These are phyloP conservation scores for Paramecium caudatum DNA, from an alignment of 73 alveolate genomes.

Conservation along the genomic window DNA sequence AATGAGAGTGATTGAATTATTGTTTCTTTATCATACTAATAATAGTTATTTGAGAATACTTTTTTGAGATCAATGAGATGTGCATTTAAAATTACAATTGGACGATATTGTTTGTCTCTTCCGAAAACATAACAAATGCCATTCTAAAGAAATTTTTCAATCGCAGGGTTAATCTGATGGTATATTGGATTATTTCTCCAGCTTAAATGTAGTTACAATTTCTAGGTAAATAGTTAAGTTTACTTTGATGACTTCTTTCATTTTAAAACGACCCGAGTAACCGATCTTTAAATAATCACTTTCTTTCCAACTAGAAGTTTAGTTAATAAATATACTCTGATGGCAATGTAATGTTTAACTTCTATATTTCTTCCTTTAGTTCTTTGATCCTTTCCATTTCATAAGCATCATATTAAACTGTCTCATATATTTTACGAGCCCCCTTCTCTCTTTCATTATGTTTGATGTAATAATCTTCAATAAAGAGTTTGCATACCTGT, in stretches of 20 bases:
- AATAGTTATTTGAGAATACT: slow-evolving; percentile 29
- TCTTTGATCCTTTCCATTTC: slow-evolving; percentile 66
- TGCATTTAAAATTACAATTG: slow-evolving; percentile 66
- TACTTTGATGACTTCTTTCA: slow-evolving; percentile 73
- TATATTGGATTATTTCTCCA: slow-evolving; percentile 73
- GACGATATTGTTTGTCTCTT: slow-evolving; percentile 74
- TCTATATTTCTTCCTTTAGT: slow-evolving; percentile 67
- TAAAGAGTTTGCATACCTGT: background rate
- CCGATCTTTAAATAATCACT: slow-evolving; percentile 74
- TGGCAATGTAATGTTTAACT: slow-evolving; percentile 56
- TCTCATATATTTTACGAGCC: slow-evolving; percentile 73
- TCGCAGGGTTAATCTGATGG: slow-evolving; percentile 38
- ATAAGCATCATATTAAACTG: slow-evolving; percentile 51
- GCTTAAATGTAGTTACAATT: slow-evolving; percentile 15
- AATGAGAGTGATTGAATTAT: slow-evolving; percentile 67
- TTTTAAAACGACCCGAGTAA: slow-evolving; percentile 70
- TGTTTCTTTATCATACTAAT: slow-evolving; percentile 67
- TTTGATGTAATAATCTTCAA: slow-evolving; percentile 64
- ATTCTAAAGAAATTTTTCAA: slow-evolving; percentile 52
- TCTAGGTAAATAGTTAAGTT: background rate
- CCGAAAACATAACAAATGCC: slow-evolving; percentile 72
- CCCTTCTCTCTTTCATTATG: slow-evolving; percentile 68
- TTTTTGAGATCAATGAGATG: slow-evolving; percentile 56
- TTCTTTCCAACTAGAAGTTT: slow-evolving; percentile 61
- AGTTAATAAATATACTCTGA: slow-evolving; percentile 44